Base-by-base conservation (phyloP, 768 basidiomycete genomes). In the Suillus placidus region DNA sequence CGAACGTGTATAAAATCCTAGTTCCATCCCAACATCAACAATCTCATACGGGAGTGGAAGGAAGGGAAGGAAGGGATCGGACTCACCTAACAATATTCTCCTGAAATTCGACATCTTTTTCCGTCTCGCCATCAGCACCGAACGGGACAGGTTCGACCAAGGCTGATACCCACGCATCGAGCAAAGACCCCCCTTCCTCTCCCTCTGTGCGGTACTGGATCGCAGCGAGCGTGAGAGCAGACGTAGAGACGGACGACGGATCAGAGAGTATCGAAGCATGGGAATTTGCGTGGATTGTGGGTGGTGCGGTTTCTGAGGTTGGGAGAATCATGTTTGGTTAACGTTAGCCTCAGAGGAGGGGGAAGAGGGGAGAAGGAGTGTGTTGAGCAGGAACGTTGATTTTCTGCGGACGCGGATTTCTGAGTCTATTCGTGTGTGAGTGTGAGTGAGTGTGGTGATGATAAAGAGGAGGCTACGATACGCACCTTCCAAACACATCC, bases 401-500 rank as follows among this genome's bases (percentile, higher is more conserved):
- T 49, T 49, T 14, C 47, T 49, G 47, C 47, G 23, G 13, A 26
- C 23, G 3, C 23, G 23, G 13, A 49, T 49, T 14, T 26, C 47
- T 14, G 47, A 49, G 47, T 49, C 47, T n/a, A n/a, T n/a, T n/a
- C n/a, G n/a, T n/a, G n/a, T n/a, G n/a, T n/a, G n/a, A n/a, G n/a
- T n/a, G n/a, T 6, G 57, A 55, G 47, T 47, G 12, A 49, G 47
- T 49, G 13, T 49, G 23, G 10, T 14, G 12, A 14, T 26, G 6
- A 14, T 26, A 13, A 6, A 49, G 14, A 14, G 6, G n/a, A 12
- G 5, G 5, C 4, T 18, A 49, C 2, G 23, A 26, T 49, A 26
- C 13, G 14, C 49, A 51, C 91, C 90, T 77, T 86, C 83, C 2
- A 95, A 78, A 2, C 88, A 84, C 26, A 78, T 78, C 20, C 84